These are phyloP conservation scores for Pseudofabraea citricarpa DNA, from an alignment of 2,329 filamentous ascomycete species.

Conservation along the genomic window DNA sequence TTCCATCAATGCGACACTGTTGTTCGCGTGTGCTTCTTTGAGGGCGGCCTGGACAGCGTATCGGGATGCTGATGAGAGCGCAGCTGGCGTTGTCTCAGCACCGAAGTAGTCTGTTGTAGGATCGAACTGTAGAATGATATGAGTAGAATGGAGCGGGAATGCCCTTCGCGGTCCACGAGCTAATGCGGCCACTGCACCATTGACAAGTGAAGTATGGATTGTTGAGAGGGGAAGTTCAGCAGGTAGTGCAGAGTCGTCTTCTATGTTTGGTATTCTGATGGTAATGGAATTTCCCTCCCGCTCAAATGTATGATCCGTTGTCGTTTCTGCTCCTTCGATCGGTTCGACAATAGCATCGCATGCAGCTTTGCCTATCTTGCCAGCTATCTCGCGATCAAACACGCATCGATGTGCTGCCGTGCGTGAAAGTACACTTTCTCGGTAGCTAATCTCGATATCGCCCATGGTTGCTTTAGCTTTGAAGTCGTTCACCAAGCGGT, in stretches of 20 bases:
- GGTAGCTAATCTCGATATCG: slow-evolving; percentile 90
- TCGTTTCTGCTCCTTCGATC: slow-evolving; percentile 37
- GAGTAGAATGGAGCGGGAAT: slow-evolving; percentile 74
- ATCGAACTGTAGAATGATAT: slow-evolving; percentile 67
- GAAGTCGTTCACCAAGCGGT: slow-evolving; percentile 83
- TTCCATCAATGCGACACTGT: slow-evolving; percentile 70
- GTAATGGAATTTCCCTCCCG: slow-evolving; percentile 69
- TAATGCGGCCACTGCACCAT: slow-evolving; percentile 77
- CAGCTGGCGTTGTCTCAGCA: slow-evolving; percentile 61
- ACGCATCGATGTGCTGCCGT: slow-evolving; percentile 54
- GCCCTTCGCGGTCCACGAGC: slow-evolving; percentile 77
- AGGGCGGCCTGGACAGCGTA: slow-evolving; percentile 68
- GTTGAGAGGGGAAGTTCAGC: slow-evolving; percentile 44
- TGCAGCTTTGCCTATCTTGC: slow-evolving; percentile 71
- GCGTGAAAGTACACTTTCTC: slow-evolving; percentile 66
- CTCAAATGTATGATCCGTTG: slow-evolving; percentile 39
- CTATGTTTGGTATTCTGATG: slow-evolving; percentile 43
- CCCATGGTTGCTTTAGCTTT: slow-evolving; percentile 83
- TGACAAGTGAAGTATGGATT: slow-evolving; percentile 56
- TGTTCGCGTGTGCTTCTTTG: slow-evolving; percentile 49
- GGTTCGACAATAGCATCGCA: slow-evolving; percentile 68
- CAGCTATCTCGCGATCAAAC: slow-evolving; percentile 76
- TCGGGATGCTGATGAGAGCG: slow-evolving; percentile 61
- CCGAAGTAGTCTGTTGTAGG: slow-evolving; percentile 59
- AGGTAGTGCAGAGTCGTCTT: slow-evolving; percentile 40